Conservation (phyloP, 148 eudicot species). For the Rhododendron mucronatum region DNA sequence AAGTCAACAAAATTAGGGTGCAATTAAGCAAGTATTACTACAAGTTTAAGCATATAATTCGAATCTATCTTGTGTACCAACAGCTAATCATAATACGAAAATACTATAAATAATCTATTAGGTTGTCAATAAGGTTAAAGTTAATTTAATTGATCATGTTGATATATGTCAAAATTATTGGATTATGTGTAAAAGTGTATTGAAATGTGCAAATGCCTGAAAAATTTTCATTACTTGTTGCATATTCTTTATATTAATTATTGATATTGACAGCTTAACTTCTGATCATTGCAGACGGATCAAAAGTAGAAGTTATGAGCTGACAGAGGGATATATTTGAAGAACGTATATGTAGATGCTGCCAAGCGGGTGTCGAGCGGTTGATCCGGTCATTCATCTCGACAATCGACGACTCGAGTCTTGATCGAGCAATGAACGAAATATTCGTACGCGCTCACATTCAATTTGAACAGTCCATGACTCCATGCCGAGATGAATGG, state of each 20-base stretch:
- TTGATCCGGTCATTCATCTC: too few relatives aligned
- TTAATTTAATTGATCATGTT: neutral
- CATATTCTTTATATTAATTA: neutral
- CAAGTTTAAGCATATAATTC: neutral
- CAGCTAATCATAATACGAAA: neutral
- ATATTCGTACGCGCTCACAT: too few relatives aligned
- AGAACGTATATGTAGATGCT: too few relatives aligned
- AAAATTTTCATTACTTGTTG: neutral
- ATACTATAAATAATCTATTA: neutral
- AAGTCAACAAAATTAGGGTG: neutral
- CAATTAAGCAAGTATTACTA: neutral
- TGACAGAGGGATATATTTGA: too few relatives aligned
- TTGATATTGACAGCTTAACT: neutral
- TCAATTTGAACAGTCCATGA: too few relatives aligned
- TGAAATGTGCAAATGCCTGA: neutral
- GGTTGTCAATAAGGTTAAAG: neutral
- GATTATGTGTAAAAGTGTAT: neutral
- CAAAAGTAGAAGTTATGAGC: too few relatives aligned
- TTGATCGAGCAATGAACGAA: too few relatives aligned
- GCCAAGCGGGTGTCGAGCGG: too few relatives aligned
- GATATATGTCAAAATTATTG: neutral
- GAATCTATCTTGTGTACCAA: neutral
- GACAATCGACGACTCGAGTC: too few relatives aligned
- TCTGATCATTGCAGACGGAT: neutral
- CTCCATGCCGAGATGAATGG: too few relatives aligned